Conservation (phyloP, 2,329 filamentous ascomycete genomes). For the Cladobotryum mycophilum region DNA sequence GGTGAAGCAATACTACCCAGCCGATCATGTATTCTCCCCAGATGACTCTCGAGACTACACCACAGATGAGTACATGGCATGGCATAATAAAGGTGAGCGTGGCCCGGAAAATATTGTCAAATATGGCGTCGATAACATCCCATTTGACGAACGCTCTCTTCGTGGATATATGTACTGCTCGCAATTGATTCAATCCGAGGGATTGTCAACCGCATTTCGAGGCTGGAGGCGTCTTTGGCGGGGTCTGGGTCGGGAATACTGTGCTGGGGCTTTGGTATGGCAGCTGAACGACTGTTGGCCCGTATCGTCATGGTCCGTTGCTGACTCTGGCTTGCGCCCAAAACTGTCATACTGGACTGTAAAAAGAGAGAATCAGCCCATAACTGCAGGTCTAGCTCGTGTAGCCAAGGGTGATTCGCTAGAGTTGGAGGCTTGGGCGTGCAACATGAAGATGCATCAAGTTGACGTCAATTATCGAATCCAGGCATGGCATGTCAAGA, state of each 20-base stretch:
- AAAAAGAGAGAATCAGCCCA: too few species aligned
- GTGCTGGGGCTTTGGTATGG: not conserved
- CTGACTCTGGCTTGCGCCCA: not conserved
- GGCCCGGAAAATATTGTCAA: too few species aligned
- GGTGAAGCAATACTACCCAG: too few species aligned
- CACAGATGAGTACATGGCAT: not conserved
- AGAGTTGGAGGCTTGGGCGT: too few species aligned
- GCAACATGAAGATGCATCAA: too few species aligned
- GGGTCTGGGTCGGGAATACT: not conserved
- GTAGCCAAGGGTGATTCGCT: too few species aligned
- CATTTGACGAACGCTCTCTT: not conserved
- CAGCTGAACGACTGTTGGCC: conserved; percentile 1
- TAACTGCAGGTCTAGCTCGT: too few species aligned
- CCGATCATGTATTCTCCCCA: too few species aligned
- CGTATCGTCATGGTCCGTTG: not conserved
- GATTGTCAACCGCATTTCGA: not conserved
- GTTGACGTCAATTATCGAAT: too few species aligned
- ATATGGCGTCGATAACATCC: not conserved
- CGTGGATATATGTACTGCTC: not conserved
- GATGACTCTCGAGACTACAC: not conserved
- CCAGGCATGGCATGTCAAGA: too few species aligned
- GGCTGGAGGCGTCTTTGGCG: not conserved
- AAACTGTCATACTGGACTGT: too few species aligned
- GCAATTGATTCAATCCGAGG: not conserved
- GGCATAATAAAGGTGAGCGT: not conserved